Percentiles rank a stretch among this genome's conserved stretches.
These are phyloP conservation scores for Alternaria ventricosa DNA, from an alignment of 2,329 filamentous ascomycete species.

Conservation along the genomic window DNA sequence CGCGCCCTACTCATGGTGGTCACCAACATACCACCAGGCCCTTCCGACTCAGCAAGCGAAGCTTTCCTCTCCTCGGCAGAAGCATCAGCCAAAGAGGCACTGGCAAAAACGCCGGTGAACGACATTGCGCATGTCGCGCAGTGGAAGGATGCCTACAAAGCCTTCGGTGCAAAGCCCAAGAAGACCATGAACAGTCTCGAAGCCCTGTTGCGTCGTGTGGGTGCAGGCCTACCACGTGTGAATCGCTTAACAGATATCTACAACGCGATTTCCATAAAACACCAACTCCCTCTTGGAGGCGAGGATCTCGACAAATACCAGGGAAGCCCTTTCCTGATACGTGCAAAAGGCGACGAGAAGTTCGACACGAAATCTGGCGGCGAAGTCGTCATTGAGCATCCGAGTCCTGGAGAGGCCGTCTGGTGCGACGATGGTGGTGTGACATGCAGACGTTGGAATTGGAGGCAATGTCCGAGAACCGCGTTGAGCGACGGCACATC, in stretches of 20 bases:
- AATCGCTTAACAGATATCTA: constrained; percentile 52
- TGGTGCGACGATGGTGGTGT: constrained; percentile 50
- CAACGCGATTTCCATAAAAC: constrained; percentile 50
- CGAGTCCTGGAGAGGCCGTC: constrained; percentile 45
- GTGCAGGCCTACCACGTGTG: constrained; percentile 44
- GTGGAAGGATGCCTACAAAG: constrained; percentile 50
- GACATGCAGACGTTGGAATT: constrained; percentile 52
- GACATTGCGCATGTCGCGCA: constrained; percentile 47
- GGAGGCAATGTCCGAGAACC: constrained; percentile 49
- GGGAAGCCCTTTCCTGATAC: constrained; percentile 39
- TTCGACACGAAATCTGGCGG: constrained; percentile 44
- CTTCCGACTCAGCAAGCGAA: constrained; percentile 43
- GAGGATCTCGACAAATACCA: constrained; percentile 50
- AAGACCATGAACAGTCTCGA: constrained; percentile 49
- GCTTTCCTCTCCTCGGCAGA: constrained; percentile 40
- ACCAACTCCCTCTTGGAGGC: constrained; percentile 49
- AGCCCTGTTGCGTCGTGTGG: constrained; percentile 43
- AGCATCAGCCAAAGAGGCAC: constrained; percentile 13
- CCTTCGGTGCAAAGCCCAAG: constrained; percentile 50
- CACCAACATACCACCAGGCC: constrained; percentile 39
- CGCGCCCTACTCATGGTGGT: constrained; percentile 47
- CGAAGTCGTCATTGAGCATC: constrained; percentile 27
- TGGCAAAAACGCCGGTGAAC: constrained; percentile 27
- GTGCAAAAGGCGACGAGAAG: constrained; percentile 43
- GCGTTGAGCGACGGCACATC: constrained; percentile 45